Evolutionary conservation across 495 filamentous ascomycete genomes (phyloP).

Genomic region (Letharia columbiana): DNA sequence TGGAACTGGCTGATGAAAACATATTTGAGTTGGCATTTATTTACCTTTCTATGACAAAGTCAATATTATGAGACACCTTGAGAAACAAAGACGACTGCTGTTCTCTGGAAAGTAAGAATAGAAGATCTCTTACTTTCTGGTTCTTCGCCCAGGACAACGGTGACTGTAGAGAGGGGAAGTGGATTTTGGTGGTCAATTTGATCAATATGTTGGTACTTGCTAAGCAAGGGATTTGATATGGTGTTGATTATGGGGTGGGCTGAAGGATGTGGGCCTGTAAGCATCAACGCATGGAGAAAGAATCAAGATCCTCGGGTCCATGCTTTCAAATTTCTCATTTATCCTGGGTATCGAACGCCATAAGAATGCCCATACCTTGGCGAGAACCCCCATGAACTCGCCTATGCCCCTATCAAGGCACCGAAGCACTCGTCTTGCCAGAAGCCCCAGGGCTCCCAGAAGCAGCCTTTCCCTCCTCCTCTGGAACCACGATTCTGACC

Average conservation of each 20-base stretch:
- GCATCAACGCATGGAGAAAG: background rate
- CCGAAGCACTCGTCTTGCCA: slow-evolving; percentile 15
- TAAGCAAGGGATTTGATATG: background rate
- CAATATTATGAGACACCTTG: background rate
- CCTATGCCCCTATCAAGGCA: slow-evolving; percentile 3
- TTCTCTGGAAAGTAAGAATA: background rate
- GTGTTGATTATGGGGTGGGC: background rate
- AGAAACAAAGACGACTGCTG: background rate
- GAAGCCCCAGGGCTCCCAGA: background rate
- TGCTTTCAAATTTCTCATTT: slow-evolving; percentile 2
- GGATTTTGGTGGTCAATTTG: background rate
- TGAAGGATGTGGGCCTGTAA: background rate
- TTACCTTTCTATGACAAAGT: background rate
- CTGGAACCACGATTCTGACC: slow-evolving; percentile 23
- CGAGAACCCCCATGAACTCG: background rate
- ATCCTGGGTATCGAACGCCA: slow-evolving; percentile 17
- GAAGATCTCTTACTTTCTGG: background rate
- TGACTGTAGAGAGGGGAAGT: too few relatives aligned
- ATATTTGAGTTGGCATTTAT: background rate
- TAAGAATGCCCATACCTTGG: background rate
- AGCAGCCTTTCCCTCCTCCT: slow-evolving; percentile 12
- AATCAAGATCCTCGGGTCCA: background rate
- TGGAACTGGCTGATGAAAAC: background rate
- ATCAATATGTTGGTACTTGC: background rate
- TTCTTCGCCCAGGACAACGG: background rate